A percentile compares a stretch with the other conserved stretches of the same genome.
phyloP scores from a whole-genome alignment of 257 asterid species.

The Solanum chiquidenum region DNA sequence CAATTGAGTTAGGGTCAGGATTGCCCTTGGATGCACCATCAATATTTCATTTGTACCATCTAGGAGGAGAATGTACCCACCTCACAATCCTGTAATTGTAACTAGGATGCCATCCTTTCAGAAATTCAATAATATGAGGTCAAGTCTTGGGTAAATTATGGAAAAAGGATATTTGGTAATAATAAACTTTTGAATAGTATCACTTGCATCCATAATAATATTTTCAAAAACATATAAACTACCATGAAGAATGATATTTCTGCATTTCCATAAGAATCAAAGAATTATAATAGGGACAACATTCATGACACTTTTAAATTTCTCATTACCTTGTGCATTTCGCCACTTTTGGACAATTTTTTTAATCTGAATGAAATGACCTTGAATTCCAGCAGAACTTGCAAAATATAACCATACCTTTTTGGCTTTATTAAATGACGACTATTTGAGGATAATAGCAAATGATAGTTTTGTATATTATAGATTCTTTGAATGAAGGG shows the following conservation, averaged over 20 bases:
- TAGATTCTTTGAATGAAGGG: not conserved
- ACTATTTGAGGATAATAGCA: not conserved
- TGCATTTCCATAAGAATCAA: no score
- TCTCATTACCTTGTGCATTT: no score
- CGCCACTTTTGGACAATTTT: no score
- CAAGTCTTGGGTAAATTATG: not conserved
- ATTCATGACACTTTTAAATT: no score
- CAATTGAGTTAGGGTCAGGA: not conserved
- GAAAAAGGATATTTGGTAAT: not conserved
- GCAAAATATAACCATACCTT: no score
- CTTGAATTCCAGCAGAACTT: no score
- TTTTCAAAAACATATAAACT: no score
- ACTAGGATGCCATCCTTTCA: not conserved
- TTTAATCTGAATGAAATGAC: no score
- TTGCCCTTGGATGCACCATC: not conserved
- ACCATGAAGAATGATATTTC: no score
- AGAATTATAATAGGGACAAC: no score
- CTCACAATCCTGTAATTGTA: not conserved
- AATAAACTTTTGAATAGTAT: not conserved
- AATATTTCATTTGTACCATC: not conserved
- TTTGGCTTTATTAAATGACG: not conserved
- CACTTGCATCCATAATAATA: no score
- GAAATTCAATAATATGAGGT: not conserved
- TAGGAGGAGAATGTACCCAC: not conserved
- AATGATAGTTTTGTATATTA: no score